These are phyloP conservation scores for Phoenix roebelenii DNA, from an alignment of 176 grass and related monocot species.

Conservation along the genomic window DNA sequence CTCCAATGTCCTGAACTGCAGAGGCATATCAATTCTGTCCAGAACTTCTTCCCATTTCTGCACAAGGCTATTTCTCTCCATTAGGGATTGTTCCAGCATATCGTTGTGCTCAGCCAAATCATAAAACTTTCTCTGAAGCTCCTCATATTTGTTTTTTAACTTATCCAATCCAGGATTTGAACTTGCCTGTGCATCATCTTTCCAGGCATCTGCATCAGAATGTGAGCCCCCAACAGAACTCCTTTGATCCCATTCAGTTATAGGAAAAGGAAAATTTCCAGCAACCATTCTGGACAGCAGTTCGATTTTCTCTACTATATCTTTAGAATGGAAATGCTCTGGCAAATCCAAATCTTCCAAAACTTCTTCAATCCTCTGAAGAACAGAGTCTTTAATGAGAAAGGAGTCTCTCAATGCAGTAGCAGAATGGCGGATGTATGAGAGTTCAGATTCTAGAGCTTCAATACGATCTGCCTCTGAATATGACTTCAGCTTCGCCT, in stretches of 20 bases:
- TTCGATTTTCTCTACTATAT: slow-evolving; percentile 86
- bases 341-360: slow-evolving; percentile 97
- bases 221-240: slow-evolving; percentile 41
- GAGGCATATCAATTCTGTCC: slow-evolving; percentile 46
- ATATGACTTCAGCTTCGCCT: slow-evolving; percentile 76
- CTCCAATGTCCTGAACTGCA: slow-evolving; percentile 53
- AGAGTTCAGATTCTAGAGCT: slow-evolving; percentile 92
- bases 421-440: slow-evolving; percentile 83
- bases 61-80: slow-evolving; percentile 79
- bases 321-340: slow-evolving; percentile 83
- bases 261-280: slow-evolving; percentile 27
- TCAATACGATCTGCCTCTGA: slow-evolving; percentile 86
- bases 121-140: slow-evolving; percentile 73
- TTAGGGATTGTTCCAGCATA: slow-evolving; percentile 93
- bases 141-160: slow-evolving; percentile 62
- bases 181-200: slow-evolving; percentile 37
- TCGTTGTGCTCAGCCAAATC: slow-evolving; percentile 87
- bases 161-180: slow-evolving; percentile 48
- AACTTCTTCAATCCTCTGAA: slow-evolving; percentile 96
- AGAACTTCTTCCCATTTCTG: slow-evolving; percentile 90
- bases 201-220: slow-evolving; percentile 39
- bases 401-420: slow-evolving; percentile 96
- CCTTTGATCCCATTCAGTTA: slow-evolving; percentile 39
- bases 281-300: slow-evolving; percentile 67
- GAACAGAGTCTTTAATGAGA: slow-evolving; percentile 84